A percentile compares a stretch with the other conserved stretches of the same genome.
phyloP scores from a whole-genome alignment of 192 early-diverging fungal genomes.

The Gryganskiella cystojenkinii region DNA sequence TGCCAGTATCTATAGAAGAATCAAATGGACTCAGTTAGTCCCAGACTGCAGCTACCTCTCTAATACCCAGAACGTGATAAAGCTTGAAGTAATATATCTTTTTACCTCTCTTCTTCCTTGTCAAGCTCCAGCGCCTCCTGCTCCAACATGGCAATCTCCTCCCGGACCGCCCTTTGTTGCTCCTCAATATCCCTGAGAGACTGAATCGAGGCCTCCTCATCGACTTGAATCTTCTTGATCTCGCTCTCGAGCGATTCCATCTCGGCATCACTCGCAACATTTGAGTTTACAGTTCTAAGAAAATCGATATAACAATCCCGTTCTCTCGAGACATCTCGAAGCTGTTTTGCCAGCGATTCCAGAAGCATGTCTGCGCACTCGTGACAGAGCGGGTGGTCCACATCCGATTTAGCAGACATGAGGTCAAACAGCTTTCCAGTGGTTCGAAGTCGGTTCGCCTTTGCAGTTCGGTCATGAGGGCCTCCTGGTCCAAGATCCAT shows the following conservation, averaged over 20 bases:
- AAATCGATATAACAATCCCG: constrained; percentile 81
- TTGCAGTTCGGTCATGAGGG: constrained; percentile 30
- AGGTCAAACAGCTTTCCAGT: constrained; percentile 81
- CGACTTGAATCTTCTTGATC: constrained; percentile 56
- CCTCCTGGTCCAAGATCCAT: constrained; percentile 10
- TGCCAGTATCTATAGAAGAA: constrained; percentile 64
- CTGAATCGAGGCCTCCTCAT: constrained; percentile 56
- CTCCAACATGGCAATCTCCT: constrained; percentile 62
- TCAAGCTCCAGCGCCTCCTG: constrained; percentile 63
- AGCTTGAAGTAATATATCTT: too few species aligned
- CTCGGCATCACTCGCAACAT: constrained; percentile 58
- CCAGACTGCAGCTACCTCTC: background rate
- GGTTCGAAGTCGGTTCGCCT: constrained; percentile 66
- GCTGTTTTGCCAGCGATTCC: constrained; percentile 73
- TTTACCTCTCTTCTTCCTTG: constrained; percentile 69
- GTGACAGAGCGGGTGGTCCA: constrained; percentile 89
- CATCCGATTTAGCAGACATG: constrained; percentile 77
- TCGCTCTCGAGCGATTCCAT: constrained; percentile 63
- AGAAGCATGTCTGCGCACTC: constrained; percentile 89
- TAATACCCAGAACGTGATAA: too few species aligned
- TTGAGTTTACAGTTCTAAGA: constrained; percentile 67
- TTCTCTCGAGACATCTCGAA: constrained; percentile 77
- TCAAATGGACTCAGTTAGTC: background rate
- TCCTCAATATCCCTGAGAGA: constrained; percentile 59
- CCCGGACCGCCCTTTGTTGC: constrained; percentile 55